A percentile compares a stretch with the other conserved stretches of the same genome.
These are phyloP conservation scores for Brasilioporus rufonigricans DNA, from an alignment of 768 basidiomycete genomes.

Conservation along the genomic window DNA sequence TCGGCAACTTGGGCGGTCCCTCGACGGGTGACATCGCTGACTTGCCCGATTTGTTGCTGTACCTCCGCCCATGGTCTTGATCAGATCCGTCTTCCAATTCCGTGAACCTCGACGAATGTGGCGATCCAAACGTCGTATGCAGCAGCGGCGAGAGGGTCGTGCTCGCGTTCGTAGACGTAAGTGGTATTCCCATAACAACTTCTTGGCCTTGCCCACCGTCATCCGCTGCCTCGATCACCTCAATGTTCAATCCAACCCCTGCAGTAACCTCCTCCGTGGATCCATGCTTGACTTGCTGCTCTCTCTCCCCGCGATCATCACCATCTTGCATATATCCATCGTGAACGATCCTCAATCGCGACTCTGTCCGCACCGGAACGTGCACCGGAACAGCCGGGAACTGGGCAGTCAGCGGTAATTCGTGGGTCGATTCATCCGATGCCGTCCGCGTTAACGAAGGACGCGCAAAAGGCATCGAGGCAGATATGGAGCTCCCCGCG, in stretches of 20 bases:
- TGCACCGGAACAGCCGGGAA: conserved; percentile 33
- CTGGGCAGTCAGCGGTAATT: conserved; percentile 27
- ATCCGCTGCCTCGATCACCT: conserved; percentile 10
- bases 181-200: neutral
- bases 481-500: conserved; percentile 15
- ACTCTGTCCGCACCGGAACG: conserved; percentile 30
- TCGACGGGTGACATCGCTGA: conserved; percentile 18
- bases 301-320: conserved; percentile 19
- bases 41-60: conserved; percentile 15
- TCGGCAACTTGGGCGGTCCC: conserved; percentile 9
- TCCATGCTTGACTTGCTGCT: conserved; percentile 18
- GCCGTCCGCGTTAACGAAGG: conserved; percentile 20
- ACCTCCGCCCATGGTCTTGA: conserved; percentile 15
- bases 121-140: conserved; percentile 43
- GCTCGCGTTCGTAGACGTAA: no score
- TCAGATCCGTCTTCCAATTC: conserved; percentile 30
- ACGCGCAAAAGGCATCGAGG: conserved; percentile 15
- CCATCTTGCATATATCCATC: conserved; percentile 21
- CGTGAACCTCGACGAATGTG: conserved; percentile 31
- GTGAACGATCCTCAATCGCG: conserved; percentile 29
- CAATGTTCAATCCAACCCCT: conserved; percentile 10
- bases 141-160: conserved; percentile 36
- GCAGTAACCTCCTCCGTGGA: conserved; percentile 17
- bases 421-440: conserved; percentile 26
- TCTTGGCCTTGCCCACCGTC: conserved; percentile 13